phyloP scores from a whole-genome alignment of 2,329 filamentous ascomycete genomes.

The Apiospora aurea region DNA sequence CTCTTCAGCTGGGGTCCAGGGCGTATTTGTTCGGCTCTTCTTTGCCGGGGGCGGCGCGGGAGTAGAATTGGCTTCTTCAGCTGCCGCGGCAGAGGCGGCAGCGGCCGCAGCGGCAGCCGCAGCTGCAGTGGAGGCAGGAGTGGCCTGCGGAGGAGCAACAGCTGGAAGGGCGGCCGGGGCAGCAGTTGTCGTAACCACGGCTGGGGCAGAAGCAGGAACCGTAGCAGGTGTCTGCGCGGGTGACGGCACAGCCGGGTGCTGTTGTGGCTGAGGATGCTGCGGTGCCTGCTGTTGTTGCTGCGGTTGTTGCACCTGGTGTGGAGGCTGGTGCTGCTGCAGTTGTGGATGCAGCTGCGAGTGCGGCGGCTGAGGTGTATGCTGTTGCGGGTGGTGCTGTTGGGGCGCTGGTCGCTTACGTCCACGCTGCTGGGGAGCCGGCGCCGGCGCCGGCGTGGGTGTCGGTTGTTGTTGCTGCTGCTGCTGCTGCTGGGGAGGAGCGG shows the following conservation, averaged over 20 bases:
- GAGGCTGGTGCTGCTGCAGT: conserved; percentile 23
- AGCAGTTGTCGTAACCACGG: conserved; percentile 34
- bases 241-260: conserved; percentile 26
- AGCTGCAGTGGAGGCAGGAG: conserved; percentile 31
- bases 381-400: conserved; percentile 40
- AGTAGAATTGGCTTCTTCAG: conserved; percentile 44
- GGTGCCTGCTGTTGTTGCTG: conserved; percentile 39
- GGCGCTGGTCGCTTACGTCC: conserved; percentile 45
- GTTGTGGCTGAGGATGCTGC: conserved; percentile 23
- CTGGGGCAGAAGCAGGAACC: conserved; percentile 39
- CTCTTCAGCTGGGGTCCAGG: conserved; percentile 96
- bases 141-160: conserved; percentile 39
- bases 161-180: conserved; percentile 41
- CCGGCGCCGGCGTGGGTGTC: conserved; percentile 43
- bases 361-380: conserved; percentile 34
- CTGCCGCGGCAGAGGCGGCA: conserved; percentile 36
- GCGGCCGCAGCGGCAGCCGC: conserved; percentile 25
- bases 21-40: conserved; percentile 97
- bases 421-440: conserved; percentile 41
- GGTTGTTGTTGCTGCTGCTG: conserved; percentile 37
- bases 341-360: conserved; percentile 38
- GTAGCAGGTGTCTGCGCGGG: conserved; percentile 31
- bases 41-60: conserved; percentile 69
- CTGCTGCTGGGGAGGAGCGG: conserved; percentile 38
- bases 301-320: conserved; percentile 35